A percentile compares a stretch with the other conserved stretches of the same genome.
Conservation (phyloP, 164 flowering plant species). For the Piper betle region DNA sequence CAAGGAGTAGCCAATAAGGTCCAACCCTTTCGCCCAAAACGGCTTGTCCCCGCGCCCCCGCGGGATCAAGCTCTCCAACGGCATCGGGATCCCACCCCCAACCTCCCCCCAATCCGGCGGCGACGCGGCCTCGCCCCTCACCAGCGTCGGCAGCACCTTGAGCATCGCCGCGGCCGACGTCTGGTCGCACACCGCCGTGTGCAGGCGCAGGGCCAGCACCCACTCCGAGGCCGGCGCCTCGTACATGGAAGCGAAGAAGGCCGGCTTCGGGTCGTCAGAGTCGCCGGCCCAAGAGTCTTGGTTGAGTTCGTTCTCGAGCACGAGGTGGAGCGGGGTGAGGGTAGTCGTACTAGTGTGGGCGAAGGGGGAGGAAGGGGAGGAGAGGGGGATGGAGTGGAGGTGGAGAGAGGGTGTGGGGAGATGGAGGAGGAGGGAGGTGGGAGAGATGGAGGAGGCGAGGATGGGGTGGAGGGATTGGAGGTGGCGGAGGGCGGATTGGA, state of each 20-base stretch:
- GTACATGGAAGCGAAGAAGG: constrained; percentile 37
- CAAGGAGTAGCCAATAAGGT: constrained; percentile 79
- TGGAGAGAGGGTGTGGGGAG: constrained; percentile 30
- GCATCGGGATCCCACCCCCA: constrained; percentile 32
- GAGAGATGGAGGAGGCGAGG: constrained; percentile 53
- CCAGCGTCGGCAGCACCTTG: constrained; percentile 25
- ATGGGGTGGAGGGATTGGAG: constrained; percentile 62
- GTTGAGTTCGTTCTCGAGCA: constrained; percentile 66
- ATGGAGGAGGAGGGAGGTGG: constrained; percentile 7
- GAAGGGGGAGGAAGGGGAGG: constrained; percentile 28
- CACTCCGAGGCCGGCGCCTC: constrained; percentile 22
- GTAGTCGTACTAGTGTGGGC: not conserved
- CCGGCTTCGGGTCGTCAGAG: constrained; percentile 9
- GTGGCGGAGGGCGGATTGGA: constrained; percentile 42
- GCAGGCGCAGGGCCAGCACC: constrained; percentile 47
- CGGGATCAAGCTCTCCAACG: constrained; percentile 60
- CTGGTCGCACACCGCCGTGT: constrained; percentile 66
- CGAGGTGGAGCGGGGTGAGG: constrained; percentile 27
- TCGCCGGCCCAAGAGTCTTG: constrained; percentile 36
- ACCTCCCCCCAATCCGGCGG: constrained; percentile 10
- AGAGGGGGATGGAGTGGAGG: constrained; percentile 27
- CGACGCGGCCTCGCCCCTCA: constrained; percentile 9
- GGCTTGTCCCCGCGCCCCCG: constrained; percentile 47
- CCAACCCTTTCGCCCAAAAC: constrained; percentile 75
- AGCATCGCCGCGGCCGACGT: constrained; percentile 45